A percentile compares a stretch with the other conserved stretches of the same genome.
These are phyloP conservation scores for Arthrinium puccinioides DNA, from an alignment of 2,329 filamentous ascomycete species.

Conservation along the genomic window DNA sequence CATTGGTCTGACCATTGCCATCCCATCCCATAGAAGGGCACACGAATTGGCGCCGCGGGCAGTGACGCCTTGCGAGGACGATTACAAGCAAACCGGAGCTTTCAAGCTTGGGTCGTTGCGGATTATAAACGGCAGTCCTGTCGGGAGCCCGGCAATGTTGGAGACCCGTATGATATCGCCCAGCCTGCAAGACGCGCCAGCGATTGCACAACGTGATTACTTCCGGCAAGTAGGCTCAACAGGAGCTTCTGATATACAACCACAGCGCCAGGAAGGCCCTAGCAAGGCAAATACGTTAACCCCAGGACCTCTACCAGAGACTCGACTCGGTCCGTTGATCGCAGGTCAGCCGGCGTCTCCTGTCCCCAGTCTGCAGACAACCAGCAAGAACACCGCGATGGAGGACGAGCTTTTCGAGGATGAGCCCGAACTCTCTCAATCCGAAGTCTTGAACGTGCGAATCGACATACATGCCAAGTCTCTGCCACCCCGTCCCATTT, in stretches of 20 bases:
- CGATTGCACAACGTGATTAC: conserved; percentile 6
- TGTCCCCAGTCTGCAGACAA: conserved; percentile 31
- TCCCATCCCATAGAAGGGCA: too few relatives aligned
- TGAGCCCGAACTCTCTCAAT: conserved; percentile 18
- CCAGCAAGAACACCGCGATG: conserved; percentile 39
- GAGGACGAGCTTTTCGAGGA: conserved; percentile 43
- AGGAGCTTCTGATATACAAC: background rate
- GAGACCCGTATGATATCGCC: conserved; percentile 3
- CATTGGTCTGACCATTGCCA: too few relatives aligned
- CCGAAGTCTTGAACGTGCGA: conserved; percentile 19
- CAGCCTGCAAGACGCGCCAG: background rate
- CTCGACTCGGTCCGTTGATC: too few relatives aligned
- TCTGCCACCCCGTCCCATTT: conserved; percentile 13
- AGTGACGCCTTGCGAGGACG: conserved; percentile 43
- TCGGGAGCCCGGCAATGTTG: conserved; percentile 28
- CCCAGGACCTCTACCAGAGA: too few relatives aligned
- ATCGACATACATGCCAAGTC: conserved; percentile 36
- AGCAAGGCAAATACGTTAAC: too few relatives aligned
- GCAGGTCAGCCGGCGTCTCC: too few relatives aligned
- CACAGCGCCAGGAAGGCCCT: background rate
- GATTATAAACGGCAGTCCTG: conserved; percentile 55
- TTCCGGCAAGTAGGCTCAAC: conserved; percentile 3
- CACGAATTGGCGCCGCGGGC: conserved; percentile 29
- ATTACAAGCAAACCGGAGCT: conserved; percentile 53
- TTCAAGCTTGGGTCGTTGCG: conserved; percentile 57